phyloP scores from a whole-genome alignment of 768 basidiomycete genomes.

The Pleurotus giganteus region DNA sequence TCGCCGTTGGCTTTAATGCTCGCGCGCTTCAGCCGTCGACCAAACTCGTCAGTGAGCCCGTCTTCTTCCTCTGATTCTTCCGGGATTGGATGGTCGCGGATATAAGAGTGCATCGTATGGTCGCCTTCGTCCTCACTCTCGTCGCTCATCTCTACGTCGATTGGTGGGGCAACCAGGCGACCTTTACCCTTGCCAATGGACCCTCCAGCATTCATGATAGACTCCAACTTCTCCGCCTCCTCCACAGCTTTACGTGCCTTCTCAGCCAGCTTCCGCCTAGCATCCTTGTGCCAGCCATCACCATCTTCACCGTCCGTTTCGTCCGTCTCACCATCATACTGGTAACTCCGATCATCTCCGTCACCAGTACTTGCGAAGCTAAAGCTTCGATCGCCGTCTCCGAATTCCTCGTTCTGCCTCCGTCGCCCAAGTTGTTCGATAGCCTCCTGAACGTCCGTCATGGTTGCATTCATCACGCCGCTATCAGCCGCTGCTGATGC shows the following conservation, averaged over 20 bases:
- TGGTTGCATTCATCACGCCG: constrained; percentile 74
- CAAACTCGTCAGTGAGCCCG: constrained; percentile 45
- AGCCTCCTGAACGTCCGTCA: constrained; percentile 88
- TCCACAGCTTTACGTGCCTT: constrained; percentile 64
- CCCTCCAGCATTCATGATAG: constrained; percentile 30
- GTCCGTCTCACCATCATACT: constrained; percentile 41
- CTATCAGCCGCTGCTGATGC: constrained; percentile 16
- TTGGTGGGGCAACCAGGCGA: constrained; percentile 49
- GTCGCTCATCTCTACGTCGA: constrained; percentile 74
- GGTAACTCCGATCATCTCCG: constrained; percentile 20
- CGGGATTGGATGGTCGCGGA: background rate
- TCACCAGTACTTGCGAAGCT: constrained; percentile 72
- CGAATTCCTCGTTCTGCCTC: constrained; percentile 31
- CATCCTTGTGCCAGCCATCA: constrained; percentile 64
- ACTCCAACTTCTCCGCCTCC: constrained; percentile 50
- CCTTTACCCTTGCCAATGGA: constrained; percentile 20
- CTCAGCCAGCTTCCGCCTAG: constrained; percentile 66
- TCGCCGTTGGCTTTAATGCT: constrained; percentile 19
- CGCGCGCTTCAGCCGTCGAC: constrained; percentile 21
- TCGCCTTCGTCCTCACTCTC: constrained; percentile 74
- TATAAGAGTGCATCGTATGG: constrained; percentile 31
- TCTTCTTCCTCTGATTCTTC: constrained; percentile 50
- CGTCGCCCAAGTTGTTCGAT: constrained; percentile 79
- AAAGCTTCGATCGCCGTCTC: constrained; percentile 65
- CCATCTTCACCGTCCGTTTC: constrained; percentile 34